phyloP scores from a whole-genome alignment of 1,284 basidiomycete species.

The Neolentinus lepideus region DNA sequence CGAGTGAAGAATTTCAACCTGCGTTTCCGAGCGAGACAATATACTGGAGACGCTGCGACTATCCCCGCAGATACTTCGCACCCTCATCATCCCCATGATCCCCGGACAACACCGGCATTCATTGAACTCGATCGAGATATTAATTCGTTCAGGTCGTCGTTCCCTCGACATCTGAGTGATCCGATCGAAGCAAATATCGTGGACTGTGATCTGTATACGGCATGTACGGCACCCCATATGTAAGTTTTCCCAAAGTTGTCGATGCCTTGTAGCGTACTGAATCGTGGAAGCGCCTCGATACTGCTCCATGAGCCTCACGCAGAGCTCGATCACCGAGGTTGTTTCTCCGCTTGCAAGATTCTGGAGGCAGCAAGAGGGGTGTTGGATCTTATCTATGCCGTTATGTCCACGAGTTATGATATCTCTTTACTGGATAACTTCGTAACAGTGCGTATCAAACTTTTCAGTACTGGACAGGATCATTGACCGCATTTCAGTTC shows the following conservation, averaged over 20 bases:
- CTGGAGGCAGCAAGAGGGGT: constrained; percentile 57
- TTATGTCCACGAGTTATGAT: constrained; percentile 65
- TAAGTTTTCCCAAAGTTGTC: constrained; percentile 26
- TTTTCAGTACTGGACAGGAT: constrained; percentile 6
- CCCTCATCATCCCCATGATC: constrained; percentile 31
- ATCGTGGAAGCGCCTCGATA: constrained; percentile 43
- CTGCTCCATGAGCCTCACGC: constrained; percentile 70
- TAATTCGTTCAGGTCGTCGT: constrained; percentile 47
- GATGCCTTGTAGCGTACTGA: constrained; percentile 4
- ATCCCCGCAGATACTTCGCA: background rate
- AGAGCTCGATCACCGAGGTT: constrained; percentile 44
- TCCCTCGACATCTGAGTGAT: constrained; percentile 48
- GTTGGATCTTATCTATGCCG: constrained; percentile 57
- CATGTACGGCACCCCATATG: constrained; percentile 57
- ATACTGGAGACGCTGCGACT: constrained; percentile 43
- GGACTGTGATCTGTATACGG: constrained; percentile 61
- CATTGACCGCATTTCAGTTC: constrained; percentile 33
- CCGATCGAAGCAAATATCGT: constrained; percentile 50
- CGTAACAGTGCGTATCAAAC: constrained; percentile 36
- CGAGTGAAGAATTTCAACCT: constrained; percentile 67
- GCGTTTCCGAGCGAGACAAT: constrained; percentile 53
- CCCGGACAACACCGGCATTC: constrained; percentile 54
- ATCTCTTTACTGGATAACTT: constrained; percentile 57
- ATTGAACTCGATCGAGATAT: constrained; percentile 56
- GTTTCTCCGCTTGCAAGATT: constrained; percentile 60